Evolutionary conservation across 2,329 filamentous ascomycete genomes (phyloP).

Genomic region (Periconia macrospinosa): DNA sequence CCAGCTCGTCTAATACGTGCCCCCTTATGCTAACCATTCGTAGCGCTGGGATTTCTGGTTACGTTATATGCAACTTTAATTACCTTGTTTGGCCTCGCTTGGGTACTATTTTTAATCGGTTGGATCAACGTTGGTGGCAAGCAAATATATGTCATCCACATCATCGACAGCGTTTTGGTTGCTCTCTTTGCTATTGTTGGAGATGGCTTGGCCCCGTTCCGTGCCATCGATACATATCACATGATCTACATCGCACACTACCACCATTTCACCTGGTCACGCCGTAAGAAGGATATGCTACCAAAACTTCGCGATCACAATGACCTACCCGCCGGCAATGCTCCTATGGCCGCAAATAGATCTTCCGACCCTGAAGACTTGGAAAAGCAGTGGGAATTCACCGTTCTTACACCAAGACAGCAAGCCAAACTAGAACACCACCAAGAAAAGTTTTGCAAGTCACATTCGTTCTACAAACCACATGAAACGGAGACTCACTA

Average conservation of each 20-base stretch:
- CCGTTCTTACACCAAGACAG: conserved; percentile 66
- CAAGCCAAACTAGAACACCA: conserved; percentile 74
- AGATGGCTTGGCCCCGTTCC: conserved; percentile 68
- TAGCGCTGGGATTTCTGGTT: conserved; percentile 77
- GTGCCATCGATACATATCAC: conserved; percentile 81
- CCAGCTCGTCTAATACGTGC: neutral
- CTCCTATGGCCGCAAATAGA: conserved; percentile 47
- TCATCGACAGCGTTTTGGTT: conserved; percentile 61
- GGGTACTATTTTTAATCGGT: conserved; percentile 88
- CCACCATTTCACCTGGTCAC: conserved; percentile 65
- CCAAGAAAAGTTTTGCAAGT: conserved; percentile 76
- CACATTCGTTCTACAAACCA: conserved; percentile 86
- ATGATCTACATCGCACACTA: conserved; percentile 82
- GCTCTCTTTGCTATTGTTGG: conserved; percentile 66
- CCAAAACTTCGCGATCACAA: conserved; percentile 69
- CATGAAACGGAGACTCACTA: conserved; percentile 82
- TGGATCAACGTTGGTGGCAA: conserved; percentile 81
- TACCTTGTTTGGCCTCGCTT: conserved; percentile 80
- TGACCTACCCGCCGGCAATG: conserved; percentile 59
- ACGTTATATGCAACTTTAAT: conserved; percentile 82
- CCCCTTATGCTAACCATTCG: conserved; percentile 8
- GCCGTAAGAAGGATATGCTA: conserved; percentile 63
- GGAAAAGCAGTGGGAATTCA: conserved; percentile 52
- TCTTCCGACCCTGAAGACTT: conserved; percentile 38
- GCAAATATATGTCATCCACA: conserved; percentile 63